Evolutionary conservation across 2,329 filamentous ascomycete species (phyloP), one percentile per base, ranked within the genome.

Genomic region (Botrytis medusae): DNA sequence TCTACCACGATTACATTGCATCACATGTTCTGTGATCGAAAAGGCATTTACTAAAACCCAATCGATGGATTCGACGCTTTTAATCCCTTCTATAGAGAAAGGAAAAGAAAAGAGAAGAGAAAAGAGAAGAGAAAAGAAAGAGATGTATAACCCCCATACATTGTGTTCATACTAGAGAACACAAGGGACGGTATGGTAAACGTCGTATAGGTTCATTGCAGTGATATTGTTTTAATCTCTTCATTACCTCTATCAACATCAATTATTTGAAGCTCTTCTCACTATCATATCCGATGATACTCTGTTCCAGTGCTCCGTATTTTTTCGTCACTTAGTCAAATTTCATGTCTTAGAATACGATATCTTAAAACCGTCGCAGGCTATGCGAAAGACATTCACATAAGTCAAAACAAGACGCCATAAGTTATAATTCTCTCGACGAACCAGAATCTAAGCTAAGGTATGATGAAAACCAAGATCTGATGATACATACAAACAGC

Each of bases 71-170:
- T 9, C 37, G 37, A 37, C 37, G 37, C 7, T 37, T 10, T 9
- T 7, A 37, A 8, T 37, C 9, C 37, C 37, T 37, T 37, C 37
- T 37, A 37, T 37, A 37, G 37, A 34, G 34, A 37, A 37, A 37
- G 7, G 37, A 37, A 9, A 37, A 37, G 37, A 37, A 9, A 37
- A 37, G 34, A 37, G 1, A 37, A 51, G 46, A n/a, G 46, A 48
- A 48, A 48, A 8, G 20, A 48, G 46, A 48, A 51, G 46, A 12
- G 46, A 48, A 25, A 48, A 25, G 9, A 51, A 25, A 51, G 4
- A 5, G 2, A 14, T 14, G 10, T 51, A 6, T 12, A 8, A 8
- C n/a, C 4, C 25, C 4, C 14, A n/a, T 14, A 1, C 1, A n/a
- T 14, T n/a, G 10, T n/a, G 25, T 10, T 10, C 14, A 51, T 51